These are phyloP conservation scores for Sparassis latifolia DNA, from an alignment of 1,284 basidiomycete genomes.

Conservation along the genomic window DNA sequence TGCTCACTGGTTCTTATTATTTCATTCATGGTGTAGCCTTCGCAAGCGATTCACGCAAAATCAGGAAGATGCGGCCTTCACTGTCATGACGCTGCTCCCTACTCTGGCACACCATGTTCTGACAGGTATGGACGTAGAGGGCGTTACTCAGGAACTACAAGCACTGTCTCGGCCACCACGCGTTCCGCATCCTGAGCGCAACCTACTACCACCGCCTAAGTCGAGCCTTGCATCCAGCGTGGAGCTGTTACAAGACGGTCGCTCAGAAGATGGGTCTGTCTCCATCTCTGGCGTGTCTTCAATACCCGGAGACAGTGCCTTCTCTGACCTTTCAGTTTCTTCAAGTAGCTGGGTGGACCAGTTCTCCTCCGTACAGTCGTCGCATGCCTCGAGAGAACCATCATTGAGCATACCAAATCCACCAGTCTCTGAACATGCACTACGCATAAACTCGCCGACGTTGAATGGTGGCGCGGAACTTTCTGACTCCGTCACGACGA, in stretches of 20 bases:
- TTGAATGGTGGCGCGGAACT: slow-evolving; percentile 15
- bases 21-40: slow-evolving; percentile 39
- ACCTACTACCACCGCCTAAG: slow-evolving; percentile 21
- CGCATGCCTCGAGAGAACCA: slow-evolving; percentile 9
- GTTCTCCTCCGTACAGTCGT: slow-evolving; percentile 21
- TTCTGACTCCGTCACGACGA: slow-evolving; percentile 24
- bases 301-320: slow-evolving; percentile 21
- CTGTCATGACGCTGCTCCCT: slow-evolving; percentile 74
- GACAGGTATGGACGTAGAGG: slow-evolving; percentile 78
- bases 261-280: slow-evolving; percentile 44
- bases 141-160: slow-evolving; percentile 68
- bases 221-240: slow-evolving; percentile 41
- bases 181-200: slow-evolving; percentile 6
- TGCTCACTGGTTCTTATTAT: neutral
- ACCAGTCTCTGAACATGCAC: slow-evolving; percentile 6
- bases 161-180: slow-evolving; percentile 31
- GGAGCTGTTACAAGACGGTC: slow-evolving; percentile 39
- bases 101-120: slow-evolving; percentile 71
- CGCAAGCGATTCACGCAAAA: slow-evolving; percentile 76
- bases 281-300: slow-evolving; percentile 35
- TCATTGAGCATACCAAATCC: slow-evolving; percentile 6
- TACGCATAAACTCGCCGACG: slow-evolving; percentile 11
- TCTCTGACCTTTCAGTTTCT: slow-evolving; percentile 29
- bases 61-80: slow-evolving; percentile 79
- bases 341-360: slow-evolving; percentile 51